Evolutionary conservation across 768 basidiomycete species (phyloP), one percentile per base, ranked within the genome.

Genomic region (Collybia sp.): DNA sequence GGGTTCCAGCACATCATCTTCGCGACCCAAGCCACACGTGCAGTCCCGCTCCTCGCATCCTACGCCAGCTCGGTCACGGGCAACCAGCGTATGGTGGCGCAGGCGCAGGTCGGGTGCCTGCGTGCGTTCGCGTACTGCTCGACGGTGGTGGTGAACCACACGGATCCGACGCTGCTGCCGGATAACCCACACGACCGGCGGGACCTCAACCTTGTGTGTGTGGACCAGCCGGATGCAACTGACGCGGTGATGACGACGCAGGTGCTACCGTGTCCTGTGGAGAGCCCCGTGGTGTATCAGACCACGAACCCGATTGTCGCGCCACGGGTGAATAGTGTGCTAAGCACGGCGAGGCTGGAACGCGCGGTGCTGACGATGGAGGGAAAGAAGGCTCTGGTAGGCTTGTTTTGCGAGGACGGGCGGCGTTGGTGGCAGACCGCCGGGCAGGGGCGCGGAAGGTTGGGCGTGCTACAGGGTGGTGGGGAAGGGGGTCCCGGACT

Each of bases 21-120:
- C 41, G 87, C 84, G 5, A 89, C 88, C 0, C 86, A 88, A 58
- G 87, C 87, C 5, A 77, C 77, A 40, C 75, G 78, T 20, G 85
- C 83, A 12, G 61, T 69, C 12, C 69, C 71, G 5, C 63, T 89
- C 4, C 62, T 89, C 12, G 58, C 63, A 1, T 68, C 69, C 1
- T 82, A 80, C 51, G 58, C 64, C 1, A 49, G 67, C 12, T 67
- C 71, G 11, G 59, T 81, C 2, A 51, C 60, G 12, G 48, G 36
- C 25, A 53, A 51, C 5, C 63, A 66, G 42, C 65, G 60, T 17
- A 44, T 57, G 15, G 57, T 56, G 9, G 55, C 77, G 3, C 63
- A 64, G 36, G 58, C 61, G 6, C 73, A 77, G 46, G 63, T 83
- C 17, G 53, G 55, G 1, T 79, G 80, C 44, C 65, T 89, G 6